Evolutionary conservation across 345 rosid genomes (phyloP).

Genomic region (Acer campestre): DNA sequence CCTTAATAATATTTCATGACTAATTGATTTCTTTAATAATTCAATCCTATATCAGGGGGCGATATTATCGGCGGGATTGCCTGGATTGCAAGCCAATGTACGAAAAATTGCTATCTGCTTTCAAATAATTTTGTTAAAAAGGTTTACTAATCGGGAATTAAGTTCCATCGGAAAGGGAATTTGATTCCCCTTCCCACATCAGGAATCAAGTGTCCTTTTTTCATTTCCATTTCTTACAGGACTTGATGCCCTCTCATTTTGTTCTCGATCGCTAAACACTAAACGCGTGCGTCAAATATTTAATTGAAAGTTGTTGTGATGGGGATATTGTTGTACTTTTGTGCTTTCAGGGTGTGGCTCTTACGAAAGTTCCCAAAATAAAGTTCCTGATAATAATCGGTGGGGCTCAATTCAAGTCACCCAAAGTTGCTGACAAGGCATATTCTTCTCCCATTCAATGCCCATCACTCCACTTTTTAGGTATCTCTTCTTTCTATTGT

Average conservation of each 20-base stretch:
- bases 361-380: constrained; percentile 70
- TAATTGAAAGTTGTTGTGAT: not conserved
- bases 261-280: no score
- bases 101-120: not conserved
- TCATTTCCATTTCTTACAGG: no score
- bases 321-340: no score
- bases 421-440: constrained; percentile 55
- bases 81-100: constrained; percentile 78
- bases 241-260: no score
- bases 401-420: constrained; percentile 63
- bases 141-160: no score
- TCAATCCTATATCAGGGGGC: constrained; percentile 55
- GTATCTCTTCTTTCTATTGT: constrained; percentile 29
- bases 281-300: no score
- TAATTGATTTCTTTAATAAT: not conserved
- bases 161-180: no score
- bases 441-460: constrained; percentile 56
- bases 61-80: constrained; percentile 64
- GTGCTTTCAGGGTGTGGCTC: constrained; percentile 62
- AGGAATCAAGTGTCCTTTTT: no score
- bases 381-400: constrained; percentile 70
- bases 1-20: not conserved
- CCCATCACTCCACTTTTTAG: constrained; percentile 79
- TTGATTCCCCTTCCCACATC: no score
- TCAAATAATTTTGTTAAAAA: not conserved